phyloP scores from a whole-genome alignment of 2,329 filamentous ascomycete genomes.

The Tothia fuscella region DNA sequence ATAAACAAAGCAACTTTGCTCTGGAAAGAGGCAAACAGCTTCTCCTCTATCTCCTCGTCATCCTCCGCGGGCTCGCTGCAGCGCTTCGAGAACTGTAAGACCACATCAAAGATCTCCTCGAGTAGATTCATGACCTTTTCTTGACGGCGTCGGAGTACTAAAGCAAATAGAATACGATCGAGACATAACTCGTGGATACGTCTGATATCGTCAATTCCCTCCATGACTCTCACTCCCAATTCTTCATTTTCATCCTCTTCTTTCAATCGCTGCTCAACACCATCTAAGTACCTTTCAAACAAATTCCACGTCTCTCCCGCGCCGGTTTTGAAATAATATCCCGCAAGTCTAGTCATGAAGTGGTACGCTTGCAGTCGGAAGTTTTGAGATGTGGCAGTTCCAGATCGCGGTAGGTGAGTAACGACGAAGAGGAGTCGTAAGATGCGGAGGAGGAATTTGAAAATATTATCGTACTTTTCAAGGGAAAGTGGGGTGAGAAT shows the following conservation, averaged over 20 bases:
- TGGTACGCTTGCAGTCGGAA: slow-evolving; percentile 70
- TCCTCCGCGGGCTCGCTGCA: slow-evolving; percentile 16
- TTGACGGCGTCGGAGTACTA: slow-evolving; percentile 66
- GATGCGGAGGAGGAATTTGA: slow-evolving; percentile 65
- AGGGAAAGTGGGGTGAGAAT: slow-evolving; percentile 62
- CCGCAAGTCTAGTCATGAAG: slow-evolving; percentile 59
- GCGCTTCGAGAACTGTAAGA: slow-evolving; percentile 54
- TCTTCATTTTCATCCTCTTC: slow-evolving; percentile 31
- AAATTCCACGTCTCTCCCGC: slow-evolving; percentile 60
- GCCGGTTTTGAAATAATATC: slow-evolving; percentile 71
- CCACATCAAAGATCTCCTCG: slow-evolving; percentile 60
- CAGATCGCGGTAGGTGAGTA: slow-evolving; percentile 24
- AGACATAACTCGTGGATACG: slow-evolving; percentile 61
- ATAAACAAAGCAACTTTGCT: slow-evolving; percentile 66
- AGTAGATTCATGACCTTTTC: slow-evolving; percentile 59
- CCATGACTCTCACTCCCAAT: slow-evolving; percentile 33
- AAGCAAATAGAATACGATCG: slow-evolving; percentile 60
- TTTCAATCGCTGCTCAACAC: slow-evolving; percentile 46
- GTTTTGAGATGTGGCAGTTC: slow-evolving; percentile 15
- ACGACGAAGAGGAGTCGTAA: slow-evolving; percentile 69
- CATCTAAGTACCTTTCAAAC: slow-evolving; percentile 55
- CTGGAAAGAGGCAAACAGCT: slow-evolving; percentile 53
- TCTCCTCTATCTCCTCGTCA: slow-evolving; percentile 24
- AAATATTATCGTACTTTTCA: slow-evolving; percentile 73
- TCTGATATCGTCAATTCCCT: slow-evolving; percentile 55